A percentile compares a stretch with the other conserved stretches of the same genome.
These are phyloP conservation scores for Porcisia deanei DNA, from an alignment of 208 protist species.

Conservation along the genomic window DNA sequence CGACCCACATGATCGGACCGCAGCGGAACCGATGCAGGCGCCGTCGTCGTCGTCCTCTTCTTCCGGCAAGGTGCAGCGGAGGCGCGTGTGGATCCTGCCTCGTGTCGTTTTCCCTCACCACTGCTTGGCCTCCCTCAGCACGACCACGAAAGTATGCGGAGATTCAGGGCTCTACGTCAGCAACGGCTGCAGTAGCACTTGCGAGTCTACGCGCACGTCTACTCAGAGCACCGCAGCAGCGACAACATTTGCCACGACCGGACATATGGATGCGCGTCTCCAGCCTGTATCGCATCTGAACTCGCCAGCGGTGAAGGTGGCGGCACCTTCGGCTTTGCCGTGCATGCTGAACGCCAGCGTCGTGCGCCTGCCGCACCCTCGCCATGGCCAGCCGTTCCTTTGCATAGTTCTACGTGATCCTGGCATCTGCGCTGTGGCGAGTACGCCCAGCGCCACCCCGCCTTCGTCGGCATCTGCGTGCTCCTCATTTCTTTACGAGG, in stretches of 20 bases:
- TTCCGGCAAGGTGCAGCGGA: background rate
- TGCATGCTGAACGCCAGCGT: background rate
- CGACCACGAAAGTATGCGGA: background rate
- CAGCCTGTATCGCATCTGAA: background rate
- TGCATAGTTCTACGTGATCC: slow-evolving; percentile 23
- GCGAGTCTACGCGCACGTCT: slow-evolving; percentile 9
- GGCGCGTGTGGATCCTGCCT: slow-evolving; percentile 26
- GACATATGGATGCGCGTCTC: background rate
- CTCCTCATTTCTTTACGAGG: slow-evolving; percentile 5
- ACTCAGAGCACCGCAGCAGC: slow-evolving; percentile 14
- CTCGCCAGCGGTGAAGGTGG: background rate
- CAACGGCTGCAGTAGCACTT: background rate
- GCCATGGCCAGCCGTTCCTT: slow-evolving; percentile 53
- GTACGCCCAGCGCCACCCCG: slow-evolving; percentile 14
- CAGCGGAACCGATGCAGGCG: background rate
- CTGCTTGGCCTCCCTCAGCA: background rate
- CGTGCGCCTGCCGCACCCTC: slow-evolving; percentile 66
- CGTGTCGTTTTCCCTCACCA: background rate
- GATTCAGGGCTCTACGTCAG: background rate
- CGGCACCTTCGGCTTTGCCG: background rate
- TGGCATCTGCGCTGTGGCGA: background rate
- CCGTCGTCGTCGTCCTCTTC: background rate
- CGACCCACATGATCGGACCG: slow-evolving; percentile 24
- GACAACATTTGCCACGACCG: background rate
- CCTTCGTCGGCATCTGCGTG: background rate